Evolutionary conservation across 75 land plant genomes (phyloP).

Genomic region (Ceratopteris richardii): DNA sequence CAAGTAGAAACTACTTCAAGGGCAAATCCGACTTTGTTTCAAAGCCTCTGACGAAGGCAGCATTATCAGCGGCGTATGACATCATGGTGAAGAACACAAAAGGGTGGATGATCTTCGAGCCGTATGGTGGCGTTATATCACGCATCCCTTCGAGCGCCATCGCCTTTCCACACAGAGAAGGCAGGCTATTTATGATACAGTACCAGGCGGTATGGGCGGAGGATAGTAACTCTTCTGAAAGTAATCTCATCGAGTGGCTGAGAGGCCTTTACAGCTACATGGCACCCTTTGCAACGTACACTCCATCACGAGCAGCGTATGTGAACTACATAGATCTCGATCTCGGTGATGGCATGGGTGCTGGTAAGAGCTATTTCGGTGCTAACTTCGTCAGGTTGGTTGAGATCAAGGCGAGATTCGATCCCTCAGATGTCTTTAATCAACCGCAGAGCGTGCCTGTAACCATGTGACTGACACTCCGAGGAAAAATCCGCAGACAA

Average conservation of each 20-base stretch:
- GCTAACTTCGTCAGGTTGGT: slow-evolving; percentile 9
- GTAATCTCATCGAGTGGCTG: slow-evolving; percentile 7
- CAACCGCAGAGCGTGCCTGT: slow-evolving; percentile 16
- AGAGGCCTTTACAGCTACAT: slow-evolving; percentile 11
- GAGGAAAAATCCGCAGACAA: no score
- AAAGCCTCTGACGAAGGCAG: slow-evolving; percentile 16
- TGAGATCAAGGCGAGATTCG: slow-evolving; percentile 1
- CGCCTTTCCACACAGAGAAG: slow-evolving; percentile 1
- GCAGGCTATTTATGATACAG: slow-evolving; percentile 1
- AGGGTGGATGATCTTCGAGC: slow-evolving; percentile 2
- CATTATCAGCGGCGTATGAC: background rate
- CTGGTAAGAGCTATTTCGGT: slow-evolving; percentile 13
- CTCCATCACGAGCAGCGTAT: slow-evolving; percentile 9
- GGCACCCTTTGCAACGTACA: slow-evolving; percentile 5
- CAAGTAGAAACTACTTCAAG: slow-evolving; percentile 12
- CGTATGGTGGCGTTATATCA: slow-evolving; percentile 6
- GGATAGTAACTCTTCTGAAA: background rate
- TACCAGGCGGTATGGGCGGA: background rate
- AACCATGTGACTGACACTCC: no score
- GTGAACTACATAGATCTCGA: slow-evolving; percentile 14
- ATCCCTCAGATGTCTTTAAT: slow-evolving; percentile 11
- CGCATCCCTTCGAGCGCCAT: background rate
- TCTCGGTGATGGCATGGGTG: slow-evolving; percentile 9
- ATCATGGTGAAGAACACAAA: background rate
- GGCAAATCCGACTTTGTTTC: slow-evolving; percentile 30